Evolutionary conservation across 306 rosid genomes (phyloP), one percentile per base, ranked within the genome.

Genomic region (Vicia sativa): DNA sequence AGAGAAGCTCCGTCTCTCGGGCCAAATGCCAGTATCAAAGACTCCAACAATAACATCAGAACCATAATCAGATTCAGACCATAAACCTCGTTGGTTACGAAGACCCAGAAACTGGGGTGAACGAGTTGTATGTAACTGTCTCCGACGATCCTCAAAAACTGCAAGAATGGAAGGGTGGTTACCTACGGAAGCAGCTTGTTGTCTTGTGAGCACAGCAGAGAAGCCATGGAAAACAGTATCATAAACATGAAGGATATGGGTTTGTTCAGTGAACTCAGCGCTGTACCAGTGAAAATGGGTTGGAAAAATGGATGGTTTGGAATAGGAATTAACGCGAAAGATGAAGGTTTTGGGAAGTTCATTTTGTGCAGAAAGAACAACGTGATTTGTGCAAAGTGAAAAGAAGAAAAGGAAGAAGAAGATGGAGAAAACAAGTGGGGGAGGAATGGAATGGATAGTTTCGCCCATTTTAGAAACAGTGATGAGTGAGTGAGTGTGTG

Each of bases 61-160:
- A 9, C 98, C 98, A 6, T 89, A 92, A 48, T 89, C 92, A 0
- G 98, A 92, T 11, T 92, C 89, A 0, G 95, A 92, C 98, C 98
- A 92, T 5, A 92, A 86, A 6, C 98, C 98, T 1, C 81, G 85
- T 77, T 92, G 98, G 88, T 80, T 92, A 3, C 95, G 65, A 26
- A 92, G 98, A 21, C 98, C 98, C 1, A 92, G 84, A 41, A 92
- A 92, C 73, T 92, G 96, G 1, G 98, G 98, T 11, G 98, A 87
- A 72, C 98, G 98, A 6, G 98, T 92, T 34, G 98, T 92, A 80
- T 92, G 98, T 28, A 92, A 92, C 0, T 76, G 72, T 2, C 95
- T 91, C 57, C 88, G 88, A 3, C 85, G 86, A 67, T 92, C 98
- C 67, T 87, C 79, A 46, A 87, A 82, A 1, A 86, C 89, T 6